Evolutionary conservation across 2,329 filamentous ascomycete species (phyloP), one percentile per base, ranked within the genome.

Genomic region (Penicillium brevicompactum): DNA sequence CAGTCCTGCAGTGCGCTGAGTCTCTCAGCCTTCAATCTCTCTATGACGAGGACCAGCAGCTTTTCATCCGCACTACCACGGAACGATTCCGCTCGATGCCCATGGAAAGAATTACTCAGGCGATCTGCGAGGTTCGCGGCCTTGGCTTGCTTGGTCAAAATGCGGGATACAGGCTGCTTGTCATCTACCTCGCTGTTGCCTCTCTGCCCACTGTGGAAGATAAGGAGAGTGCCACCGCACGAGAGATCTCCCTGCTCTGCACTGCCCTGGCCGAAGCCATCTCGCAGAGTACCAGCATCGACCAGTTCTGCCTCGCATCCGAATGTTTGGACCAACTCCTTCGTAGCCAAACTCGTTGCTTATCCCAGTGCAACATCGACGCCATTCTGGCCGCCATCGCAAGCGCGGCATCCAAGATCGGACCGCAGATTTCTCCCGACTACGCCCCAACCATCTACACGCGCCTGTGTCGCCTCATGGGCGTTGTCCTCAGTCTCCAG

Each of bases 401-500:
- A 11, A 63, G 68, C 6, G 63, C 70, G 27, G 67, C 71, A 34
- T 76, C 75, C 7, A 68, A 68, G 13, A 61, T 61, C 5, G 72
- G 72, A 2, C 73, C 72, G 4, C 63, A 56, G 13, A 72, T 75
- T 56, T 59, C 62, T 31, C 56, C 64, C 4, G 58, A 69, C 32
- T 72, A 65, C 46, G 67, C 74, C 7, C 66, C 75, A 1, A 69
- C 74, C 1, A 74, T 86, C 44, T 86, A 79, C 70, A 74, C 76
- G 5, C 80, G 82, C 41, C 71, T 86, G 9, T 86, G 83, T 66
- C 73, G 78, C 34, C 73, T 85, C 9, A 72, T 82, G 52, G 80
- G 79, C 8, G 70, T 78, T 0, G 69, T 87, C 7, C 70, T 88
- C 7, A 74, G 80, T n/a, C 76, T 85, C 11, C 81, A 87, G 62